A percentile compares a stretch with the other conserved stretches of the same genome.
Evolutionary conservation across 2,329 filamentous ascomycete species (phyloP).

Genomic region (Exophiala viscosa): DNA sequence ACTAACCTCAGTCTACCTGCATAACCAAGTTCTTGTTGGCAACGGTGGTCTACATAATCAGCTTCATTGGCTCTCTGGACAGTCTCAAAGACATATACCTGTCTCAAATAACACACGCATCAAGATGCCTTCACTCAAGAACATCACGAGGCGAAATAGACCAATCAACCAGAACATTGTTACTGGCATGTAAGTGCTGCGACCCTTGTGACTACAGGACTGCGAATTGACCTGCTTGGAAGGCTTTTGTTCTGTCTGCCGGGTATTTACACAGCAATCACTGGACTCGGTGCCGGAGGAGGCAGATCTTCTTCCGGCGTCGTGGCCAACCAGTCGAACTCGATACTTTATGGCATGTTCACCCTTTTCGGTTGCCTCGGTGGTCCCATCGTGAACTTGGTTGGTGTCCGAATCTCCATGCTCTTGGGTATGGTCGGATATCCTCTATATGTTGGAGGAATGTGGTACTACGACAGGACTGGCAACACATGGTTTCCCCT

Average conservation of each 20-base stretch:
- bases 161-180: too few relatives aligned
- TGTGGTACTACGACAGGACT: conserved; percentile 27
- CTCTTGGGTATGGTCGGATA: conserved; percentile 24
- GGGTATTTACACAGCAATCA: conserved; percentile 28
- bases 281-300: conserved; percentile 27
- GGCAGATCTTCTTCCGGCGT: conserved; percentile 22
- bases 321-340: conserved; percentile 23
- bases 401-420: conserved; percentile 21
- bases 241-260: conserved; percentile 27
- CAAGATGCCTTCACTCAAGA: too few relatives aligned
- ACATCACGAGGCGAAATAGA: too few relatives aligned
- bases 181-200: too few relatives aligned
- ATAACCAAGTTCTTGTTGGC: too few relatives aligned
- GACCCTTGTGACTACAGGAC: too few relatives aligned
- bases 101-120: too few relatives aligned
- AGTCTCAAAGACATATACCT: too few relatives aligned
- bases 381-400: conserved; percentile 24
- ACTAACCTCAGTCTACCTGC: too few relatives aligned
- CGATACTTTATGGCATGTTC: conserved; percentile 25
- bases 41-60: too few relatives aligned
- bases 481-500: conserved; percentile 24
- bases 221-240: neutral
- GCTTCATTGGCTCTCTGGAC: too few relatives aligned
- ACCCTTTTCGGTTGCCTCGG: conserved; percentile 24
- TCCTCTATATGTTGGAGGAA: conserved; percentile 24